Evolutionary conservation across 306 rosid genomes (phyloP), one percentile per base, ranked within the genome.

Genomic region (Rubus idaeus): DNA sequence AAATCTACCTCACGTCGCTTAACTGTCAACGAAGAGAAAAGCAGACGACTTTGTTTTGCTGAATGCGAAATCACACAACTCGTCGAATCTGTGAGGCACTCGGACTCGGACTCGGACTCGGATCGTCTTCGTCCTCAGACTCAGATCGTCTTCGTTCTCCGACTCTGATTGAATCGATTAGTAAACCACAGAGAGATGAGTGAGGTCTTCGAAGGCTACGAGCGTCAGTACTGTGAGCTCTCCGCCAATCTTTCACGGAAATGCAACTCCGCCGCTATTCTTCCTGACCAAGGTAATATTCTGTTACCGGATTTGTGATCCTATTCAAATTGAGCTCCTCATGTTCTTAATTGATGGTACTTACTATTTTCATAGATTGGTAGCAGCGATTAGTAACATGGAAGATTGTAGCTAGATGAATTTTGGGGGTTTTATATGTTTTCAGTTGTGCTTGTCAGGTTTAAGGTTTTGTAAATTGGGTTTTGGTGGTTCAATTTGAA

Each of bases 201-300:
- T 62, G 87, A 84, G 70, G 96, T 92, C 10, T 92, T 90, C 73
- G 92, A 92, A 86, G 96, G 97, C 26, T 92, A 92, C 80, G 97
- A 92, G 84, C 96, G 97, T 65, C 97, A 92, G 79, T 92, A 90
- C 88, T 92, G 96, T 57, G 97, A 92, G 76, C 97, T 92, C 79
- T 92, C 97, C 51, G 92, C 93, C 55, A 90, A 88, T 79, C 91
- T 92, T 71, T 84, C 97, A 2, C 87, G 96, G 30, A 92, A 92
- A 90, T 92, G 93, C 71, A 86, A 75, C 85, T 87, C 96, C 3
- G 62, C 85, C 4, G 75, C 91, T 68, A 86, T 80, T 86, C 79
- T 87, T 77, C 75, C 93, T 26, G 88, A 83, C 45, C 88, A 79
- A 78, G 96, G 91, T 87, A 77, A 30, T 55, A 12, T 41, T 39